Evolutionary conservation across 1,139 yeast genomes (phyloP), one percentile per base, ranked within the genome.

Genomic region (Saccharomycopsis hybrid): DNA sequence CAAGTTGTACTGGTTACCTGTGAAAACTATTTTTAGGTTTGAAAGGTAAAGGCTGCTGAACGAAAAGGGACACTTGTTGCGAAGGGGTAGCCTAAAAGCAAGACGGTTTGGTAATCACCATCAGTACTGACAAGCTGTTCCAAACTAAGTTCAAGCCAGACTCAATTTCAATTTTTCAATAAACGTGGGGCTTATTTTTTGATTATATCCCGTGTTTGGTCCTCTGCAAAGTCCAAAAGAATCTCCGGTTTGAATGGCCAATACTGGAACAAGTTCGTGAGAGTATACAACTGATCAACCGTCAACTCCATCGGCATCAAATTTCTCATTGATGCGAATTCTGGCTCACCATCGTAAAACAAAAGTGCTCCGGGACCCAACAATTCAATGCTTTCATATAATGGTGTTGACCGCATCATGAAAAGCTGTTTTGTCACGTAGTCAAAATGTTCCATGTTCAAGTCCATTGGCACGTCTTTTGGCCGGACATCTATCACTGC

Each of bases 161-260:
- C 18, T 18, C 18, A 18, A 18, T 18, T 18, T 18, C 18, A 18
- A 18, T 18, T 18, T 18, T 18, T 18, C 18, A 18, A 18, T 18
- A 18, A 18, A 18, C 18, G 18, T 18, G 18, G 18, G 18, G 18
- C 18, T 18, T 18, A 18, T 18, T 18, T 18, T 18, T 18, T 18
- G 18, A 18, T 18, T 18, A 18, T 18, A 18, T 18, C 18, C 18
- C 18, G 41, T 38, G 29, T 31, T 39, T 52, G 55, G 18, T 65
- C 67, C 33, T 65, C 73, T 50, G 65, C 65, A 53, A 69, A 71
- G 51, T 71, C 70, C 48, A 71, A 70, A 50, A 69, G 56, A 39
- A 71, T 61, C 44, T 74, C 74, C 0, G 97, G 97, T 64, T 82
- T 88, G 69, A 89, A 90, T 0, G 97, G 94, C 97, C 97, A 90